Conservation (phyloP, 371 early-diverging fungal species). For the Saksenaea oblongispora region DNA sequence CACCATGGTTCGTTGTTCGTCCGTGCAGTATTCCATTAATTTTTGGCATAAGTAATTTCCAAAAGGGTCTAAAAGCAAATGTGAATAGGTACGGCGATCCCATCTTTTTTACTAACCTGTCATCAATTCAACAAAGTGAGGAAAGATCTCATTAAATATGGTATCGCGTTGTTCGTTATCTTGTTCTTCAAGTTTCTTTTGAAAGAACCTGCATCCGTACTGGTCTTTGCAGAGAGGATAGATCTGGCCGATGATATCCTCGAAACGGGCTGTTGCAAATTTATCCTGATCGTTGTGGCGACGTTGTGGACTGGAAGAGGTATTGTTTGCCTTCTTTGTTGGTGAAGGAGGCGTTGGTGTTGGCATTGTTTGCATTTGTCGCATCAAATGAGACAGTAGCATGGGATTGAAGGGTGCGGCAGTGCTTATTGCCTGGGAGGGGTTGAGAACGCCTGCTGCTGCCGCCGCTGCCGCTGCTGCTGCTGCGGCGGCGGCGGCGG, state of each 20-base stretch:
- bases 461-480: conserved; percentile 13
- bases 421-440: conserved; percentile 7
- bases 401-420: conserved; percentile 22
- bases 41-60: conserved; percentile 94
- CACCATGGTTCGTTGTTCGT: conserved; percentile 73
- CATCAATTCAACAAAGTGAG: conserved; percentile 83
- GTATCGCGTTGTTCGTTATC: conserved; percentile 58
- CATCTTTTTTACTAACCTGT: conserved; percentile 48
- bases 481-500: conserved; percentile 8
- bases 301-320: conserved; percentile 5
- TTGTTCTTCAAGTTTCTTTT: conserved; percentile 82
- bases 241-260: conserved; percentile 73
- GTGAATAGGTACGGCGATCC: neutral
- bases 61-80: conserved; percentile 72
- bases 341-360: conserved; percentile 18
- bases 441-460: conserved; percentile 3
- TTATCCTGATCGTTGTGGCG: conserved; percentile 48
- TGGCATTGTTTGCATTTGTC: conserved; percentile 17
- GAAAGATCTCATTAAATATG: conserved; percentile 76
- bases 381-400: conserved; percentile 27
- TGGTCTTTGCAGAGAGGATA: conserved; percentile 87
- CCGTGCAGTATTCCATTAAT: conserved; percentile 76
- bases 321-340: conserved; percentile 7
- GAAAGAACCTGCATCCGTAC: conserved; percentile 87
- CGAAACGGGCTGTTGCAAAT: conserved; percentile 63